Conservation (phyloP, 78 protist genomes). For the Dictyostelium firmibasis region DNA sequence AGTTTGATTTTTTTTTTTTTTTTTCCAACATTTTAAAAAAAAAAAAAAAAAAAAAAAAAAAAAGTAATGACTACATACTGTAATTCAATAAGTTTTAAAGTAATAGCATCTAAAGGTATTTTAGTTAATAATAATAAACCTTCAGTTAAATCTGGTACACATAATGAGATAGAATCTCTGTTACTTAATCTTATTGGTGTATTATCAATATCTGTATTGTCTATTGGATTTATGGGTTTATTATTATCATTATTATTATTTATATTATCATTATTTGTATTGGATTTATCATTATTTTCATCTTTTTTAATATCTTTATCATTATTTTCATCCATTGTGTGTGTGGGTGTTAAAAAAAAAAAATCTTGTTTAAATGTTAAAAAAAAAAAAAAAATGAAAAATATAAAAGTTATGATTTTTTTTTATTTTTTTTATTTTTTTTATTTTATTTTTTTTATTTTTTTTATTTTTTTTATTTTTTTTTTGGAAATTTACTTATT, state of each 20-base stretch:
- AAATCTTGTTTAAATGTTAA: background rate
- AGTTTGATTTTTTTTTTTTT: background rate
- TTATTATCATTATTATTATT: background rate
- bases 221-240: background rate
- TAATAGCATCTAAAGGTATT: slow-evolving; percentile 67
- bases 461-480: background rate
- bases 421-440: background rate
- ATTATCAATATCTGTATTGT: background rate
- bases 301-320: background rate
- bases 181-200: background rate
- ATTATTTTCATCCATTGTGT: background rate
- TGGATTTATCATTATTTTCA: background rate
- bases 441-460: too few species aligned
- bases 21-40: background rate
- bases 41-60: background rate
- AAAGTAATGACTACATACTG: slow-evolving; percentile 9
- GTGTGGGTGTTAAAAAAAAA: background rate
- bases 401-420: background rate
- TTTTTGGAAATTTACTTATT: background rate
- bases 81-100: slow-evolving; percentile 41
- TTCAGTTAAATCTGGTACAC: slow-evolving; percentile 56
- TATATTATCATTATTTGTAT: background rate
- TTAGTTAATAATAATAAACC: slow-evolving; percentile 37
- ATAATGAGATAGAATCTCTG: slow-evolving; percentile 25
- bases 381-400: background rate